Conservation (phyloP, 768 basidiomycete genomes). For the Tephrocybe rancida region DNA sequence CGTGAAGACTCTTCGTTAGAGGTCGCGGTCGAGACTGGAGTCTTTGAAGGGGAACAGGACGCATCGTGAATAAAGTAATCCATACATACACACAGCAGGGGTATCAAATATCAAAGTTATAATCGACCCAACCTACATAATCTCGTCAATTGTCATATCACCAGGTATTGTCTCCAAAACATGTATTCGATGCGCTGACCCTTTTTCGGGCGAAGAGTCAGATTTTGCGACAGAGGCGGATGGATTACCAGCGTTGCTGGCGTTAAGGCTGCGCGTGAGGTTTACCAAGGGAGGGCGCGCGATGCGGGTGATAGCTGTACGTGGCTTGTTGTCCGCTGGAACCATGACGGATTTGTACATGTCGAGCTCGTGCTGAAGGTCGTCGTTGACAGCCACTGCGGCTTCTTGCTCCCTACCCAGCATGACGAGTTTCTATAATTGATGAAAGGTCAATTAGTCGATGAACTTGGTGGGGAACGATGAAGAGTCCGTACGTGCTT, state of each 20-base stretch:
- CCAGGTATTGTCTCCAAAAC: slow-evolving; percentile 35
- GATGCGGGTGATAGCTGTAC: slow-evolving; percentile 55
- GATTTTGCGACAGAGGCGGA: not conserved
- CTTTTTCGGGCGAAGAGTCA: slow-evolving; percentile 2
- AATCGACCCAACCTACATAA: slow-evolving; percentile 8
- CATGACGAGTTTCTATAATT: slow-evolving; percentile 47
- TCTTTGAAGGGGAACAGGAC: too few relatives aligned
- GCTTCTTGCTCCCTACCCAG: slow-evolving; percentile 51
- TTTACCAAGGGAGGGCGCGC: slow-evolving; percentile 47
- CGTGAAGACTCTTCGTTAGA: too few relatives aligned
- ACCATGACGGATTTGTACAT: slow-evolving; percentile 63
- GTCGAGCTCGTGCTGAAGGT: slow-evolving; percentile 55
- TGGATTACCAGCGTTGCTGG: not conserved
- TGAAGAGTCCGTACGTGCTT: slow-evolving; percentile 66
- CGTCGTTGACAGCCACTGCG: slow-evolving; percentile 41
- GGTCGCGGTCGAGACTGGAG: too few relatives aligned
- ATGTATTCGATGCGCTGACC: slow-evolving; percentile 16
- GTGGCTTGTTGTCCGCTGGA: slow-evolving; percentile 50
- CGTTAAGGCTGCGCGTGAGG: slow-evolving; percentile 42
- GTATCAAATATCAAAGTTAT: not conserved
- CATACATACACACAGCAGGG: slow-evolving; percentile 1
- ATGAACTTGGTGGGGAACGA: not conserved
- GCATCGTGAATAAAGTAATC: too few relatives aligned
- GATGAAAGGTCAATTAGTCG: not conserved
- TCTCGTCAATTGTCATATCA: slow-evolving; percentile 57